Evolutionary conservation across 495 filamentous ascomycete genomes (phyloP), one percentile per base, ranked within the genome.

Genomic region (Trichoderma erinaceum): DNA sequence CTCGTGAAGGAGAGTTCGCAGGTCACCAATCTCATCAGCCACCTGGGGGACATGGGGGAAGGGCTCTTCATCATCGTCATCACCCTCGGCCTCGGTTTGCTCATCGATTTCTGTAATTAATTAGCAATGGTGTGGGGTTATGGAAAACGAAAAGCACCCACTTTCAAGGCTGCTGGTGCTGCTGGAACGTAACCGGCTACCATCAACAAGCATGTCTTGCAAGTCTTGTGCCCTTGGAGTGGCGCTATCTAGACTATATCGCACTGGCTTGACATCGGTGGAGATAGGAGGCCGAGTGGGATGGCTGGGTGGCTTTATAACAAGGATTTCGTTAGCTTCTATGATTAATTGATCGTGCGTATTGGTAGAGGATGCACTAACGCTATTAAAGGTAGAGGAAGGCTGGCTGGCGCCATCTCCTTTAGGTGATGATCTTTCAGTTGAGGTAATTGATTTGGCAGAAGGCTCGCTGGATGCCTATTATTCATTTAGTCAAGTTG

Each of bases 181-280:
- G 68, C 78, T 82, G 8, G 84, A 81, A 21, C 82, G 75, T 41
- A 80, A 65, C 44, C 76, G 80, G 12, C 77, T 70, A 18, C 75
- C 38, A 41, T 84, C 84, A 11, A 78, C 76, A 48, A 86, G 69
- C 18, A 82, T 74, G 23, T 88, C 87, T 64, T 93, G 89, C 64
- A 92, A 79, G 58, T 89, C 94, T 72, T 96, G 92, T 13, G 92
- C 92, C 68, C 90, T 85, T 2, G 92, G 92, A 16, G 92, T 97
- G 50, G 87, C 85, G 70, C 85, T 82, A 58, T 96, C 90, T 23
- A 86, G 75, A 73, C 83, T 85, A 71, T 87, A 89, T 44, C 79
- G 79, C n/a, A 80, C 79, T 18, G 86, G 87, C 41, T 86, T 80
- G 23, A 95, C 79, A 66, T 88, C 82, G 25, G 92, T 97, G 21